phyloP scores from a whole-genome alignment of 2,329 filamentous ascomycete genomes.

The Mariannaea elegans region DNA sequence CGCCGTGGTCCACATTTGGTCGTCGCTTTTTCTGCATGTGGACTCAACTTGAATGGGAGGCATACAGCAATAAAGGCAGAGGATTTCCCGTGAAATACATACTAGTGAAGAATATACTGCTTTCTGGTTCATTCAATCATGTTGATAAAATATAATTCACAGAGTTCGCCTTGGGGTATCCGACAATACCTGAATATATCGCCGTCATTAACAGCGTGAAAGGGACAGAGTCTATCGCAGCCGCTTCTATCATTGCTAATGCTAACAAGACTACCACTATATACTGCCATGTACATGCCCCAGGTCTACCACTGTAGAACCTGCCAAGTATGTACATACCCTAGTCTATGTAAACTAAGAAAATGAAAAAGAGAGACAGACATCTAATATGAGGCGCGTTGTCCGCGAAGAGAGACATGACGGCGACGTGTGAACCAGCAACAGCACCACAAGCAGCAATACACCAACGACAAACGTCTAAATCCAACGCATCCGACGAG shows the following conservation, averaged over 20 bases:
- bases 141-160: no score
- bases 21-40: no score
- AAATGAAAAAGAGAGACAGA: slow-evolving; percentile 19
- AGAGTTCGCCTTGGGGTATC: no score
- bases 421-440: neutral
- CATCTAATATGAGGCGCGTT: neutral
- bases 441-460: neutral
- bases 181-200: no score
- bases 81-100: no score
- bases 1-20: neutral
- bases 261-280: slow-evolving; percentile 14
- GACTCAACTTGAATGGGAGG: no score
- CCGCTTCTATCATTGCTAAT: slow-evolving; percentile 22
- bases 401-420: neutral
- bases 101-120: no score
- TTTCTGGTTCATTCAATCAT: neutral
- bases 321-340: slow-evolving; percentile 21
- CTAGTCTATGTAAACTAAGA: slow-evolving; percentile 28
- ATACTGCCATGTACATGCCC: slow-evolving; percentile 12
- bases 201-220: no score
- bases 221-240: neutral
- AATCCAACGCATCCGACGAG: slow-evolving; percentile 58
- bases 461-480: slow-evolving; percentile 37
- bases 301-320: slow-evolving; percentile 21
- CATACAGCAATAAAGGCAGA: no score